These are phyloP conservation scores for Astrothelium macrocarpum DNA, from an alignment of 495 filamentous ascomycete species.

Conservation along the genomic window DNA sequence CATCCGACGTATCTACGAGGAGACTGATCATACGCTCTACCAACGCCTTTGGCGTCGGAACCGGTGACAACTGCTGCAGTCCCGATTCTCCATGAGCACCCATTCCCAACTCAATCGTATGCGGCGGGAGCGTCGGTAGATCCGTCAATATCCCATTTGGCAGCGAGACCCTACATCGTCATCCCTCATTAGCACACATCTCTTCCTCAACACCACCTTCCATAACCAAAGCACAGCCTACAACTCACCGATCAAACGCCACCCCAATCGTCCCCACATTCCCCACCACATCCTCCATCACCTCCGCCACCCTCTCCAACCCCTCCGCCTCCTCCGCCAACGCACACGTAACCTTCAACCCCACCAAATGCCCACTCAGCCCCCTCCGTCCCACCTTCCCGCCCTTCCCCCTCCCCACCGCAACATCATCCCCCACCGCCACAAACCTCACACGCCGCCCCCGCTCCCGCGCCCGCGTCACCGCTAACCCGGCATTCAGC, in stretches of 20 bases:
- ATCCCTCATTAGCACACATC: neutral
- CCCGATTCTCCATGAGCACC: constrained; percentile 23
- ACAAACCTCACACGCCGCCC: constrained; percentile 15
- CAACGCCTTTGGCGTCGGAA: constrained; percentile 14
- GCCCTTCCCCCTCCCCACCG: constrained; percentile 21
- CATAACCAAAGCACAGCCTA: too few species aligned
- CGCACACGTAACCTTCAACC: constrained; percentile 19
- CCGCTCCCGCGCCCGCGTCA: constrained; percentile 16
- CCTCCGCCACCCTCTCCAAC: constrained; percentile 19
- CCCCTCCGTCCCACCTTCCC: constrained; percentile 22
- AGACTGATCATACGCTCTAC: constrained; percentile 19
- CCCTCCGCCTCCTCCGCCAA: constrained; percentile 16
- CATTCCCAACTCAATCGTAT: constrained; percentile 24
- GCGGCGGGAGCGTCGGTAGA: constrained; percentile 18
- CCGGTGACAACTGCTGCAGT: constrained; percentile 20
- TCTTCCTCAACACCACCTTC: neutral
- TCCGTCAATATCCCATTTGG: constrained; percentile 22
- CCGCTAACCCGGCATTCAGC: constrained; percentile 20
- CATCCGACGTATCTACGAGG: constrained; percentile 14
- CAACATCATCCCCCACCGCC: constrained; percentile 22
- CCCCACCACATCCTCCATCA: constrained; percentile 22
- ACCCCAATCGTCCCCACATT: constrained; percentile 23
- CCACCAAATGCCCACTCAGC: constrained; percentile 21
- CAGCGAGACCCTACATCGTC: constrained; percentile 13
- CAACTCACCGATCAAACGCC: constrained; percentile 22